Conservation (phyloP, 2,329 filamentous ascomycete species). For the Trichoderma gracile region DNA sequence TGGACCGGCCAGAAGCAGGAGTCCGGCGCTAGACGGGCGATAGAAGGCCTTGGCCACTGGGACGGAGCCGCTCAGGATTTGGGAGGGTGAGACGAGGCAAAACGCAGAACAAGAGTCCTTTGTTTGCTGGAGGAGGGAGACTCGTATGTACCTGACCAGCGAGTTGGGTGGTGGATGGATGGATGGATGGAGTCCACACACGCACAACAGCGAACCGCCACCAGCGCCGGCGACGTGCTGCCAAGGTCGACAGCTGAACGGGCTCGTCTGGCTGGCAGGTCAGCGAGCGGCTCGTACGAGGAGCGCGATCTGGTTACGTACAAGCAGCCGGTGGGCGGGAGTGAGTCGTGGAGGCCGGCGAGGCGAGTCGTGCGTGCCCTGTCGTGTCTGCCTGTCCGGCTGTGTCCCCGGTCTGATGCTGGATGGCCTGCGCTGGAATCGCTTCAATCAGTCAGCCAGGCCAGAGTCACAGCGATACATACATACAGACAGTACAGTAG, state of each 20-base stretch:
- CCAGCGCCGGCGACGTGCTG: conserved; percentile 14
- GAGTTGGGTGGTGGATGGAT: background rate
- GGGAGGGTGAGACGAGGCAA: conserved; percentile 22
- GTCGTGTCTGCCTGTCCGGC: background rate
- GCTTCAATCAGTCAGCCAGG: background rate
- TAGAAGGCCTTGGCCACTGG: background rate
- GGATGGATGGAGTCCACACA: conserved; percentile 16
- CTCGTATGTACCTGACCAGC: conserved; percentile 3
- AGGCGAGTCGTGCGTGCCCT: background rate
- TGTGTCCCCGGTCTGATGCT: background rate
- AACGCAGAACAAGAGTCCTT: conserved; percentile 21
- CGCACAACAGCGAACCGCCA: conserved; percentile 8
- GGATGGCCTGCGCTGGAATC: background rate
- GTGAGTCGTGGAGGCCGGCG: background rate
- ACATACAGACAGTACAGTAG: no score
- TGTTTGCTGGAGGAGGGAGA: conserved; percentile 20
- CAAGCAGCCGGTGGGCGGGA: background rate
- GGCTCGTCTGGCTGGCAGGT: conserved; percentile 1
- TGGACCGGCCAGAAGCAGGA: no score
- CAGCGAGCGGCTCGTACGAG: conserved; percentile 6
- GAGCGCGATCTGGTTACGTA: conserved; percentile 3
- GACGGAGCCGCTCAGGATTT: conserved; percentile 18
- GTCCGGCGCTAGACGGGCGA: conserved; percentile 18
- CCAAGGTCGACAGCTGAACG: conserved; percentile 16
- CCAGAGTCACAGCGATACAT: background rate